Evolutionary conservation across 1,139 yeast genomes (phyloP), one percentile per base, ranked within the genome.

Genomic region (Blastobotrys serpentis): DNA sequence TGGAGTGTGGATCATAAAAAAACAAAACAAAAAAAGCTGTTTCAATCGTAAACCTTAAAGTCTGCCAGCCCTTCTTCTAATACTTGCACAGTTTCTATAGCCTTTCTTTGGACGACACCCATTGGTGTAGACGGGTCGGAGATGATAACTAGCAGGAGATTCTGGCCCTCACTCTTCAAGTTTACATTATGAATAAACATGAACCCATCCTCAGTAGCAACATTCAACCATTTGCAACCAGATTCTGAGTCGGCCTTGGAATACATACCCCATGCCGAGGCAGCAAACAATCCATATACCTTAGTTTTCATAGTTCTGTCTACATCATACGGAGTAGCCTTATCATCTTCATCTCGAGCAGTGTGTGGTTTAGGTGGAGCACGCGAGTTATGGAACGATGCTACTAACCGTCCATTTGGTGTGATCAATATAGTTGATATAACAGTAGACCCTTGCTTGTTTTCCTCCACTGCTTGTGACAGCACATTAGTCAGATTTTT

Each of bases 211-310:
- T 58, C 56, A 5, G 63, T 60, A 11, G 44, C 49, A 30, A 61
- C 46, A 13, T 61, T 52, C 3, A 62, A 39, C 66, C 65, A 62
- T 18, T 52, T 44, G 21, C 49, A 42, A 16, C 42, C 42, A 18
- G 43, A 17, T 11, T 42, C 30, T 18, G 44, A 42, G 21, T 43
- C 48, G 2, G 56, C 55, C 23, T 50, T 44, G 18, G 53, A 51
- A 46, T 62, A 63, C 40, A 61, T 60, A 13, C 56, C 50, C 64
- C 66, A 63, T 2, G 58, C 57, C 13, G 62, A 52, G 5, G 65
- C 55, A 1, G 65, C 66, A 48, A 61, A 58, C 22, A 62, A 49
- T 5, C 63, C 59, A 37, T 60, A 62, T 4, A 63, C 59, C 37
- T 61, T 61, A 7, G 64, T 61, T 38, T 60, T 60, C 59, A 61